phyloP scores from a whole-genome alignment of 805 yeast genomes.

The Blastobotrys chiropterorum region DNA sequence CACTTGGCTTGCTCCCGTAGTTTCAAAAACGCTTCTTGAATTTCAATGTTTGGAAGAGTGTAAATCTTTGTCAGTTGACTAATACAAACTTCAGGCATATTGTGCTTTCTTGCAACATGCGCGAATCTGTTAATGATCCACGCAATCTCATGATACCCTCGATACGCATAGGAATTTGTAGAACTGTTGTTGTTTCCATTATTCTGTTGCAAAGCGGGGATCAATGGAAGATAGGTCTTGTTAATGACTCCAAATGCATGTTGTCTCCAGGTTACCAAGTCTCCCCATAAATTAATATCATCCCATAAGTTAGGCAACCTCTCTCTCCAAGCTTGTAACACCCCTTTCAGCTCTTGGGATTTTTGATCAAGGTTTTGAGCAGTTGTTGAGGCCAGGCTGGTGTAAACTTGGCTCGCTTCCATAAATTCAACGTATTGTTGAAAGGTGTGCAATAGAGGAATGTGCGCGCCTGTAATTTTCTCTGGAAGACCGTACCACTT shows the following conservation, averaged over 20 bases:
- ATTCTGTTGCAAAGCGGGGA: constrained; percentile 71
- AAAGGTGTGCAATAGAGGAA: constrained; percentile 84
- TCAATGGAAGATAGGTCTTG: constrained; percentile 86
- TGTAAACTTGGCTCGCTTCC: constrained; percentile 94
- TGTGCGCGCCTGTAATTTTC: constrained; percentile 73
- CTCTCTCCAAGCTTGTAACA: constrained; percentile 96
- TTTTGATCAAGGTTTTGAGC: constrained; percentile 88
- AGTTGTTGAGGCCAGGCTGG: constrained; percentile 80
- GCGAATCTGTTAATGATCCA: constrained; percentile 99
- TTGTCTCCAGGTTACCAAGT: constrained; percentile 96
- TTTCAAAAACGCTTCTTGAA: constrained; percentile 95
- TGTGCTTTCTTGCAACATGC: constrained; percentile 95
- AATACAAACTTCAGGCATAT: constrained; percentile 94
- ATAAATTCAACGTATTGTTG: constrained; percentile 96
- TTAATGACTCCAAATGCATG: constrained; percentile 96
- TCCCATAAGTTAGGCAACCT: constrained; percentile 96
- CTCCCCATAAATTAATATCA: constrained; percentile 97
- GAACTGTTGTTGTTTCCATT: constrained; percentile 38
- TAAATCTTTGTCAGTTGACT: constrained; percentile 89
- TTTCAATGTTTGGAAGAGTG: constrained; percentile 94
- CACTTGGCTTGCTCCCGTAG: constrained; percentile 96
- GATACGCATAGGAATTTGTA: constrained; percentile 85
- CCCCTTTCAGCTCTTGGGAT: constrained; percentile 90
- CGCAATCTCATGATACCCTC: constrained; percentile 98
- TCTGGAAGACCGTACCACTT: constrained; percentile 90